These are phyloP conservation scores for Parascedosporium putredinis DNA, from an alignment of 2,329 filamentous ascomycete species.

Conservation along the genomic window DNA sequence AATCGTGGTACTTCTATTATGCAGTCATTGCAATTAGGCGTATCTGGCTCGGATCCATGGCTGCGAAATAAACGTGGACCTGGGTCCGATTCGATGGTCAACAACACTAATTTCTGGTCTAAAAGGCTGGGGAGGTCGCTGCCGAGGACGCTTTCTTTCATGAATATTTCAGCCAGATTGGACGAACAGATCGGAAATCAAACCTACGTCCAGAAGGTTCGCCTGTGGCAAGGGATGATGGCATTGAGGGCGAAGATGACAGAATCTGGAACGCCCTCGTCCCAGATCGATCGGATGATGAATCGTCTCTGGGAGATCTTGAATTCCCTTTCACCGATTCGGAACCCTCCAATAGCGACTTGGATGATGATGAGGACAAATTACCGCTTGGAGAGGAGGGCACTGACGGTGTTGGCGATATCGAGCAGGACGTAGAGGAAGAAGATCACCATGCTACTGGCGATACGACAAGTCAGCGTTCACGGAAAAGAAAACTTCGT, in stretches of 20 bases:
- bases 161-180: conserved; percentile 76
- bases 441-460: conserved; percentile 27
- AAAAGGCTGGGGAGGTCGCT: conserved; percentile 81
- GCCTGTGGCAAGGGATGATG: conserved; percentile 40
- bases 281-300: conserved; percentile 43
- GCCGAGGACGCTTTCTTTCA: conserved; percentile 98
- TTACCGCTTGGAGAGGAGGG: conserved; percentile 21
- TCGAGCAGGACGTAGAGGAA: conserved; percentile 29
- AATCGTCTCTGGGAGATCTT: conserved; percentile 36
- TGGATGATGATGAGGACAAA: conserved; percentile 33
- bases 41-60: conserved; percentile 44
- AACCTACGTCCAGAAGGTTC: conserved; percentile 38
- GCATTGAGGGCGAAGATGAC: conserved; percentile 44
- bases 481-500: conserved; percentile 77
- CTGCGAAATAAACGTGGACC: conserved; percentile 39
- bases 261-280: conserved; percentile 89
- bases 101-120: conserved; percentile 83
- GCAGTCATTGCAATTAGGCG: conserved; percentile 64
- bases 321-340: conserved; percentile 40
- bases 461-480: conserved; percentile 45
- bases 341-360: conserved; percentile 35
- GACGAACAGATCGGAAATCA: conserved; percentile 47
- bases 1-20: conserved; percentile 83
- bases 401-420: conserved; percentile 31
- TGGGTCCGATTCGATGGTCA: conserved; percentile 43